Evolutionary conservation across 371 early-diverging fungal species (phyloP).

Genomic region (Saksenaea oblongispora): DNA sequence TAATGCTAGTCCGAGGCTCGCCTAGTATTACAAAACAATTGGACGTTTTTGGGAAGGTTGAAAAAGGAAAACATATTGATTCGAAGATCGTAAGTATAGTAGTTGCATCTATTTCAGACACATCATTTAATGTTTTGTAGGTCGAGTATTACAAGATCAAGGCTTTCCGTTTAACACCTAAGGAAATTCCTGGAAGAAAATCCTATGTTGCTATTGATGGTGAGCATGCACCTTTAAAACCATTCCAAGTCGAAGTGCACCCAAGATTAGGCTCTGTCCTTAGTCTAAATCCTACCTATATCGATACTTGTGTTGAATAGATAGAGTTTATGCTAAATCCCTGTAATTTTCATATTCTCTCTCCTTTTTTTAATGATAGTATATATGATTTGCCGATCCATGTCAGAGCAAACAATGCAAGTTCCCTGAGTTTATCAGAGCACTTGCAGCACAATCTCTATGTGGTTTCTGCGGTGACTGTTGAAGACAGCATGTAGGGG

Average conservation of each 20-base stretch:
- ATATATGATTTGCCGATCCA: too few species aligned
- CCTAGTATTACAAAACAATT: conserved; percentile 30
- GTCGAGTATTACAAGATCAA: conserved; percentile 65
- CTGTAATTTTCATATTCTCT: neutral
- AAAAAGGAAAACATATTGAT: conserved; percentile 55
- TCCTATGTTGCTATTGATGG: conserved; percentile 65
- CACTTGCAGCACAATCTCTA: too few species aligned
- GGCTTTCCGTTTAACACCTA: conserved; percentile 59
- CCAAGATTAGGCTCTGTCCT: conserved; percentile 51
- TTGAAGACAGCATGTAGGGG: too few species aligned
- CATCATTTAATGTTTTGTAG: conserved; percentile 22
- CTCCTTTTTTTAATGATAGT: neutral
- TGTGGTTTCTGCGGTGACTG: too few species aligned
- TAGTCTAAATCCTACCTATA: conserved; percentile 38
- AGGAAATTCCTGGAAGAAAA: conserved; percentile 30
- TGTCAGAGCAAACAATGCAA: too few species aligned
- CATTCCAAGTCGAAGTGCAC: conserved; percentile 66
- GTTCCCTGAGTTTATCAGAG: too few species aligned
- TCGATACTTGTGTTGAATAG: conserved; percentile 16
- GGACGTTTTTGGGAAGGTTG: conserved; percentile 48
- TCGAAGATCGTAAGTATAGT: conserved; percentile 45
- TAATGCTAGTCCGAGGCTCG: conserved; percentile 48
- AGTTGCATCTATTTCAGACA: neutral
- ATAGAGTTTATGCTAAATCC: too few species aligned
- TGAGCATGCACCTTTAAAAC: conserved; percentile 57